Evolutionary conservation across 495 filamentous ascomycete species (phyloP), one percentile per base, ranked within the genome.

Genomic region (Trichoderma virens): DNA sequence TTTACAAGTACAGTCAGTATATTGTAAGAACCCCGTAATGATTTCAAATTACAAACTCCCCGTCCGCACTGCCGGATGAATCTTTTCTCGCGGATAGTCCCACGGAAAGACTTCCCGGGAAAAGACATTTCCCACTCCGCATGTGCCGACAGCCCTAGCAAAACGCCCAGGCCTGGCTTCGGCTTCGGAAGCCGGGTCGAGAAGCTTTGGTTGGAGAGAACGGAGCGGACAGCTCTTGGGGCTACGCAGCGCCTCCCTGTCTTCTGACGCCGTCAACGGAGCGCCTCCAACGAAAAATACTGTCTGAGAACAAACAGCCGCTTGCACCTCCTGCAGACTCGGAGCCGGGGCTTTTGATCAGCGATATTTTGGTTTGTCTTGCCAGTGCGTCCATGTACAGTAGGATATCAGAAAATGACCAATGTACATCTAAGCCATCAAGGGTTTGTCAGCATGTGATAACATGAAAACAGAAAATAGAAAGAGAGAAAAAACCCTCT

Each of bases 101-200:
- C 20, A 30, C 51, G 51, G 51, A 56, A 56, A 28, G 27, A 25
- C 11, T 16, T 28, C 18, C 27, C 51, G 51, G 51, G 51, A 56
- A 56, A 56, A 56, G 25, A 8, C 51, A 31, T 56, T 56, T 27
- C 51, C 43, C 8, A 45, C 41, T 28, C 51, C 51, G 51, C 25
- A 28, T 16, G 51, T 56, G 51, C 51, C 51, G 51, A 30, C 51
- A 0, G 51, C 7, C 25, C 27, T 56, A n/a, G n/a, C 51, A 47
- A n/a, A 3, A 23, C 18, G 20, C 4, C n/a, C 23, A n/a, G 43
- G 43, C 51, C 30, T 27, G 51, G 18, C 11, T 28, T 31, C 51
- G 51, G 51, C 51, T 56, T 56, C 51, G 51, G 51, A 56, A 56
- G 23, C 51, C 51, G 51, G 51, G 51, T 25, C 51, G 5, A 23